Percentiles rank a stretch among this genome's conserved stretches.
phyloP scores from a whole-genome alignment of 768 basidiomycete species.

The Kondoa subrosea region DNA sequence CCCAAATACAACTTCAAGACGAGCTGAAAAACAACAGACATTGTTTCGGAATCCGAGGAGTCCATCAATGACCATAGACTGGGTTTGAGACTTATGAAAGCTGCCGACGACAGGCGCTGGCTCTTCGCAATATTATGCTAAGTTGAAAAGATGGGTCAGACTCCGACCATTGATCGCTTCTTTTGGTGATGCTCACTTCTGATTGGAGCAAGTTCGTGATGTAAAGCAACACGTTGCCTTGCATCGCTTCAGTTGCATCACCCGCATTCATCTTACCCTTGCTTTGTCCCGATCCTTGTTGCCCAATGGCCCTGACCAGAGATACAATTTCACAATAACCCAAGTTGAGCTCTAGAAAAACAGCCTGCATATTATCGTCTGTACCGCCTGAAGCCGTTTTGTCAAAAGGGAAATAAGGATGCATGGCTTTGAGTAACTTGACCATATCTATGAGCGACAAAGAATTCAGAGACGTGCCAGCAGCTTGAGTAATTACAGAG shows the following conservation, averaged over 20 bases:
- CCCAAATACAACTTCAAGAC: neutral
- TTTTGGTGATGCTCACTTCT: neutral
- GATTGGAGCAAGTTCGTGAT: neutral
- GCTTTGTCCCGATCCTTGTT: no score
- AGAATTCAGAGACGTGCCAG: no score
- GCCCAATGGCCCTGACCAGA: neutral
- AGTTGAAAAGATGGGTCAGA: no score
- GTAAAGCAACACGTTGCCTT: neutral
- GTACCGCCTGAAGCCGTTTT: neutral
- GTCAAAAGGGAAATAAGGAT: neutral
- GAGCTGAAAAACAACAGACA: neutral
- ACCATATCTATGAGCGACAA: neutral
- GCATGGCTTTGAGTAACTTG: neutral
- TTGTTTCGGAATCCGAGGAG: neutral
- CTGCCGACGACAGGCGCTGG: neutral
- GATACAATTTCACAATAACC: neutral
- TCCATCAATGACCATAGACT: neutral
- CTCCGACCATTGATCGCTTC: no score
- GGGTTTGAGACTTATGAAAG: neutral
- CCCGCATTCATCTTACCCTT: no score
- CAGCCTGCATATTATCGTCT: neutral
- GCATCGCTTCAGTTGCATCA: no score
- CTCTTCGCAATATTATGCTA: neutral
- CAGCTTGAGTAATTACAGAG: neutral
- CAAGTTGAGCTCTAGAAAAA: neutral